Base-by-base conservation (phyloP, 805 yeast genomes). In the Cyberlindnera suaveolens region DNA sequence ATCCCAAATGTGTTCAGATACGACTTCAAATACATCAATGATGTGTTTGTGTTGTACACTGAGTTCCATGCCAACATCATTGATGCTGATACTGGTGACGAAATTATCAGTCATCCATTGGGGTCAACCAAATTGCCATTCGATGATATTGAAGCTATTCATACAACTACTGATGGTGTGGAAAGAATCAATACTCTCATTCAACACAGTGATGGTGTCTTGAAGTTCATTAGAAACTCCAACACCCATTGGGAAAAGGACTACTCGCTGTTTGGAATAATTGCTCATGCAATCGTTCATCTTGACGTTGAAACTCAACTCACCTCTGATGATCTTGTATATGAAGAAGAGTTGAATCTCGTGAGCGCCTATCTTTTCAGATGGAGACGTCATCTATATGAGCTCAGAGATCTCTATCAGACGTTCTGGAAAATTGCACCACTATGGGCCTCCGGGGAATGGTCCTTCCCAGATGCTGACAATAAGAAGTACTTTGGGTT, bases 401-500 rank as follows among this genome's bases (percentile, higher is more conserved):
- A 46, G 43, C 34, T 47, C 51, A 26, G 43, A 48, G 39, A 42
- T 18, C 7, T 52, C 23, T 41, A 47, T 29, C 36, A 51, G 5
- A 31, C 30, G 5, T 18, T 49, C 20, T 48, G 54, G 52, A 20
- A 39, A 8, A 3, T 45, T 10, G 23, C 50, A 32, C 46, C 44
- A 40, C 36, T 23, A 15, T 43, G 36, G 31, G 44, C 45, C 15
- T 39, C 38, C 14, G 46, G 47, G 18, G 49, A 46, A 14, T 20
- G 27, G 36, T 11, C 13, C 34, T 26, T 13, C 39, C 3, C 18
- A 31, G 10, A 27, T 8, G 30, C 31, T 18, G 34, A 41, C 17
- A 50, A 47, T 14, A 50, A 50, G 39, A 50, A 36, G 32, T 66
- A 61, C 26, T 77, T 77, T 61, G 82, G 82, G 1, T 67, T 72